Base-by-base conservation (phyloP, 2,329 filamentous ascomycete species). In the Geosmithia putterillii region DNA sequence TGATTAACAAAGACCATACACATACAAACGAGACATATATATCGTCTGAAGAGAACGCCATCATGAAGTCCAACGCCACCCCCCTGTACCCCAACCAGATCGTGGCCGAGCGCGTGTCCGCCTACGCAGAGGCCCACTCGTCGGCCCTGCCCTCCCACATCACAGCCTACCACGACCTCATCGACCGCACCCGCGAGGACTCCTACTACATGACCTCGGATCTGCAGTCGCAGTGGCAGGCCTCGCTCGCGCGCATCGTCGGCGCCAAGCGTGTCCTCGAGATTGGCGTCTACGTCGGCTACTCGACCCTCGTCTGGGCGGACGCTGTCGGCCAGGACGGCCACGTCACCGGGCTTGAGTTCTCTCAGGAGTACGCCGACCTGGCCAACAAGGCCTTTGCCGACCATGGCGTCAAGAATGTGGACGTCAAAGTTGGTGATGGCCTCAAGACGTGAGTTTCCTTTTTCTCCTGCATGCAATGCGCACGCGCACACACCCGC, bases 201-300 rank as follows among this genome's bases (percentile, higher is more conserved):
- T 57, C 63, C 9, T 47, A 56, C 22, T 62, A 61, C 49, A 59
- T 68, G 59, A 65, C 61, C 45, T 66, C 64, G 35, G 57, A 58
- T 42, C 66, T 64, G 38, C 62, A 69, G 52, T 60, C 60, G 4
- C 62, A 66, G 53, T 57, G 56, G 28, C 57, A 66, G 20, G 50
- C 63, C 38, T 64, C 68, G 48, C 57, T 71, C 3, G 61, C 66
- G 10, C 58, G 60, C 41, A 50, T 60, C 3, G 54, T 64, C 22
- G 64, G 64, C 0, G 64, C 66, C 32, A 67, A 65, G 52, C 52
- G 62, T 51, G 67, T 71, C 15, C 62, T 72, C 42, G 69, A 72
- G 46, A 59, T 72, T 32, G 69, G 69, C 36, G 66, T 71, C 44
- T 72, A 66, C 46, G 57, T 67, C 19, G 68, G 69, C 36, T 71